Conservation (phyloP, 805 yeast genomes). For the Candida hungchunana region DNA sequence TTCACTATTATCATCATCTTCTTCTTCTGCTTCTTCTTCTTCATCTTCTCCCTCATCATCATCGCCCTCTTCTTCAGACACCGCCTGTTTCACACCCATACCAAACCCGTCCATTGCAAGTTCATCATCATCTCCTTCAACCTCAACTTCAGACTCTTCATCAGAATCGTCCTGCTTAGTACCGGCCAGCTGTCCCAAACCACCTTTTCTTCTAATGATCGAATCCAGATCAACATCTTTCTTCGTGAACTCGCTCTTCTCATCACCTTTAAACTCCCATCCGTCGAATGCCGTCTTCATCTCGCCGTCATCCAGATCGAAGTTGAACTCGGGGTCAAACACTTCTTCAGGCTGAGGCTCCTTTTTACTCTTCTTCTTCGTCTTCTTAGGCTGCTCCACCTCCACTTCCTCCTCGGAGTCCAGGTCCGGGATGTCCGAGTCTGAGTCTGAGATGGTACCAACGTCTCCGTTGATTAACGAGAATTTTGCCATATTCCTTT, state of each 20-base stretch:
- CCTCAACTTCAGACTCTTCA: conserved; percentile 39
- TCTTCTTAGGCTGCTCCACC: conserved; percentile 17
- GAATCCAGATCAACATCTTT: conserved; percentile 83
- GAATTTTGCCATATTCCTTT: conserved; percentile 26
- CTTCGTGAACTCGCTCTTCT: conserved; percentile 22
- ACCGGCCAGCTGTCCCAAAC: conserved; percentile 53
- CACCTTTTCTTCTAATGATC: conserved; percentile 84
- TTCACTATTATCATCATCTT: conserved; percentile 30
- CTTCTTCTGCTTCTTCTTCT: conserved; percentile 24
- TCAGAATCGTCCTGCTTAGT: conserved; percentile 35
- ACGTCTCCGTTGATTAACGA: conserved; percentile 49
- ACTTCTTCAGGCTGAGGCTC: conserved; percentile 41
- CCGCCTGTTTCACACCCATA: conserved; percentile 29
- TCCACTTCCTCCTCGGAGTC: conserved; percentile 42
- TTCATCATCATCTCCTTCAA: conserved; percentile 39
- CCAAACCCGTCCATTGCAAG: conserved; percentile 46
- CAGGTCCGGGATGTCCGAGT: conserved; percentile 56
- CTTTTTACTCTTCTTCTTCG: conserved; percentile 23
- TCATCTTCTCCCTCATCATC: conserved; percentile 33
- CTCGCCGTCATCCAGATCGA: conserved; percentile 59
- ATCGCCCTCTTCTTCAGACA: conserved; percentile 31
- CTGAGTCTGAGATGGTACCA: conserved; percentile 74
- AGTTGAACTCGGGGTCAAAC: conserved; percentile 70
- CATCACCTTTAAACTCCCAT: conserved; percentile 75
- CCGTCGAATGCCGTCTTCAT: conserved; percentile 53